These are phyloP conservation scores for Lactarius vividus DNA, from an alignment of 768 basidiomycete genomes.

Conservation along the genomic window DNA sequence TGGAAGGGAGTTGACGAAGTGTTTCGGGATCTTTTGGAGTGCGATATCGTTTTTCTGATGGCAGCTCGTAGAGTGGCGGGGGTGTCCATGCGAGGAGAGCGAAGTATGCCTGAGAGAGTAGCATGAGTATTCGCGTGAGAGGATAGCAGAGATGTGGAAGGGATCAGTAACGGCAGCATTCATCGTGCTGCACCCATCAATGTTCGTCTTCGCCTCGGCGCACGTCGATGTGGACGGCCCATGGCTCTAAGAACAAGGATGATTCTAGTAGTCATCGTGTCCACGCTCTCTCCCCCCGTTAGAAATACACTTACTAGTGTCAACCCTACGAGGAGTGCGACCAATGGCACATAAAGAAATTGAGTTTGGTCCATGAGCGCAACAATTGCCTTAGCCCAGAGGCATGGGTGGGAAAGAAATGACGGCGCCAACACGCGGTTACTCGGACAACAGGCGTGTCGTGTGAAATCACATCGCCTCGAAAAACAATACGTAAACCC, in stretches of 20 bases:
- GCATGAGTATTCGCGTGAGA: constrained; percentile 21
- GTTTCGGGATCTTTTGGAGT: constrained; percentile 51
- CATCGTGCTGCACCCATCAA: constrained; percentile 46
- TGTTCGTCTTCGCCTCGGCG: constrained; percentile 68
- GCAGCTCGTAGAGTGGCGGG: constrained; percentile 53
- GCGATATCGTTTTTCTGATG: constrained; percentile 70
- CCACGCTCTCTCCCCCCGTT: neutral
- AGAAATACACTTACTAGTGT: constrained; percentile 16
- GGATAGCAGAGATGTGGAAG: constrained; percentile 1
- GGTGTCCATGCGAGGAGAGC: constrained; percentile 76
- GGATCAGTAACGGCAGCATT: constrained; percentile 41
- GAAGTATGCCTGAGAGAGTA: constrained; percentile 57
- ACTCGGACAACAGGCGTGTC: neutral
- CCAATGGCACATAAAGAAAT: constrained; percentile 1
- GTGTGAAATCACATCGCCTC: neutral
- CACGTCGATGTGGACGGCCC: constrained; percentile 49
- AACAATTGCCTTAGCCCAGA: constrained; percentile 1
- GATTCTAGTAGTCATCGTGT: constrained; percentile 64
- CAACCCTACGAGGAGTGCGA: constrained; percentile 8
- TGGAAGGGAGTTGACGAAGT: constrained; percentile 53
- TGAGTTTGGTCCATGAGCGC: constrained; percentile 17
- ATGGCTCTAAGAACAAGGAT: constrained; percentile 93
- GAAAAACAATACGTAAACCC: neutral
- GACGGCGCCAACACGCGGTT: neutral
- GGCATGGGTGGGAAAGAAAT: neutral